These are phyloP conservation scores for Cocos nucifera DNA, from an alignment of 176 grass and related monocot species.

Conservation along the genomic window DNA sequence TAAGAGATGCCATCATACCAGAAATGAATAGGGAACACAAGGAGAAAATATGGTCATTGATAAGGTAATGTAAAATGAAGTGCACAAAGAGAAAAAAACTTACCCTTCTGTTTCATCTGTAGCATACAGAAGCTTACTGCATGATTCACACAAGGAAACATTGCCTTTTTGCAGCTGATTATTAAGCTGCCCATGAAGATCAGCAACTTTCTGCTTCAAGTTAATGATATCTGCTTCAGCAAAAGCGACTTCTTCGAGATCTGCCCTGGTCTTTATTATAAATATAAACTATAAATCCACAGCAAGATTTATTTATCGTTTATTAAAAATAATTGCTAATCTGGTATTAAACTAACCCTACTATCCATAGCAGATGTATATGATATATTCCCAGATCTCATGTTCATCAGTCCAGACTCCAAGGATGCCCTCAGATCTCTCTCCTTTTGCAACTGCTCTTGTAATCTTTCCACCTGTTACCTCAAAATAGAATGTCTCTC, in stretches of 20 bases:
- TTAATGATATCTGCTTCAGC: constrained; percentile 80
- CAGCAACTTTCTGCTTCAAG: constrained; percentile 87
- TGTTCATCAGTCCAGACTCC: constrained; percentile 73
- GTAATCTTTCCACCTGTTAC: constrained; percentile 70
- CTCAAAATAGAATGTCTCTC: constrained; percentile 18
- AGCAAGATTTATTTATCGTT: not conserved
- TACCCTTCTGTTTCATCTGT: constrained; percentile 41
- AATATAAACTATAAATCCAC: constrained; percentile 4
- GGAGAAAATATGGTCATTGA: not conserved
- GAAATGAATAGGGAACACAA: not conserved
- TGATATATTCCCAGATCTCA: constrained; percentile 53
- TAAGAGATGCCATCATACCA: not conserved
- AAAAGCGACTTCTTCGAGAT: constrained; percentile 75
- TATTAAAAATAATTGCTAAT: not conserved
- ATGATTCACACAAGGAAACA: constrained; percentile 74
- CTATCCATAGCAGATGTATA: constrained; percentile 44
- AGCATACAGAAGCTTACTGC: constrained; percentile 42
- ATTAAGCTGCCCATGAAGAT: constrained; percentile 65
- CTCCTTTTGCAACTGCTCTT: constrained; percentile 70
- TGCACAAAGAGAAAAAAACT: constrained; percentile 21
- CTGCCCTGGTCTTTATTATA: constrained; percentile 54
- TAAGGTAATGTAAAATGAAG: constrained; percentile 4
- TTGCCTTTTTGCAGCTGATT: constrained; percentile 37
- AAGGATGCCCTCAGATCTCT: constrained; percentile 61
- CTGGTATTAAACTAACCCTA: constrained; percentile 41